Percentiles rank a stretch among this genome's conserved stretches.
Evolutionary conservation across 2,329 filamentous ascomycete species (phyloP).

Genomic region (Aspergillus fischeri): DNA sequence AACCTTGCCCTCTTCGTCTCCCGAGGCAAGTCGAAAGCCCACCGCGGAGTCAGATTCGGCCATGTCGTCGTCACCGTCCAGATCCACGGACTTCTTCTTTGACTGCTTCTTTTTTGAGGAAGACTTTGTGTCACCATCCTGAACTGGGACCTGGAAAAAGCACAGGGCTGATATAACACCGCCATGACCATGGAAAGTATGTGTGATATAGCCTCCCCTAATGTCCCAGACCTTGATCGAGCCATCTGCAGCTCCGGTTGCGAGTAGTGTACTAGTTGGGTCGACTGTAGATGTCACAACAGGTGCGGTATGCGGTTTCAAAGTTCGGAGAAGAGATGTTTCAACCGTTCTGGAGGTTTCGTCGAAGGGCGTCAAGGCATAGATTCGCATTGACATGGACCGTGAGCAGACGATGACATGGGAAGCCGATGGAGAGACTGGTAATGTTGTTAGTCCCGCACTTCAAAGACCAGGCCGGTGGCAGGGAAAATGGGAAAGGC

Average conservation of each 20-base stretch:
- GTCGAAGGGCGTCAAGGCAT: conserved; percentile 60
- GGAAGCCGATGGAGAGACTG: conserved; percentile 81
- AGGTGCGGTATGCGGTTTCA: conserved; percentile 87
- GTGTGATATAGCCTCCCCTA: conserved; percentile 80
- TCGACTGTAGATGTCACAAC: conserved; percentile 85
- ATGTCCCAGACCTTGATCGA: conserved; percentile 98
- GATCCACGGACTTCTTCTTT: conserved; percentile 23
- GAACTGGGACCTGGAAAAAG: conserved; percentile 73
- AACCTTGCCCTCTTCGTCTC: conserved; percentile 90
- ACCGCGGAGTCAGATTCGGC: conserved; percentile 45
- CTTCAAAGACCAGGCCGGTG: neutral
- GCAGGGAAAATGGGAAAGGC: neutral
- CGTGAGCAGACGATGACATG: conserved; percentile 89
- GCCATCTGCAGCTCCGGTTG: conserved; percentile 89
- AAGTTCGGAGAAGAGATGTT: conserved; percentile 66
- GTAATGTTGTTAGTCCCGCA: conserved; percentile 9
- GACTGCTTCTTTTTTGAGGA: conserved; percentile 45
- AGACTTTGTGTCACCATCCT: conserved; percentile 37
- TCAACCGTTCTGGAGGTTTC: conserved; percentile 56
- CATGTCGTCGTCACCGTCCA: conserved; percentile 41
- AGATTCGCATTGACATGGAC: conserved; percentile 94
- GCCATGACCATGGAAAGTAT: conserved; percentile 90
- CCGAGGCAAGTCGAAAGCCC: conserved; percentile 79
- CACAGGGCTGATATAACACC: conserved; percentile 85
- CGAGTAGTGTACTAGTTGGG: conserved; percentile 79